Evolutionary conservation across 495 filamentous ascomycete species (phyloP).

Genomic region (Ascodesmis nigricans): DNA sequence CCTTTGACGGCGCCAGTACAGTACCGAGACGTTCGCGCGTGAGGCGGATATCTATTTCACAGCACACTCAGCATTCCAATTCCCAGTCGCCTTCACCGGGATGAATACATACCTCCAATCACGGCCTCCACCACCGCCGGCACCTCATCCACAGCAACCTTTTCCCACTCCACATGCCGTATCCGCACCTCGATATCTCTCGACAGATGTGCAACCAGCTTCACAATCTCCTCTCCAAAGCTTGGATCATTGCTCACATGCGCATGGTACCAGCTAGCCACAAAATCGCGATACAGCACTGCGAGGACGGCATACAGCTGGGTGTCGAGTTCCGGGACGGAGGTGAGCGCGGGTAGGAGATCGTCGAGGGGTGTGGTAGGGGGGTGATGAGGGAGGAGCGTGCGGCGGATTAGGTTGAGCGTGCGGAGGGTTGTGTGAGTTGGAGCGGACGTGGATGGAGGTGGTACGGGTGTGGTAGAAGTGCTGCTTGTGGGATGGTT

Average conservation of each 20-base stretch:
- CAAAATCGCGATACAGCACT: slow-evolving; percentile 60
- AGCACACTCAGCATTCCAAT: background rate
- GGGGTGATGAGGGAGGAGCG: slow-evolving; percentile 30
- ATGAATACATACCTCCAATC: slow-evolving; percentile 39
- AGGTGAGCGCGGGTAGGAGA: slow-evolving; percentile 72
- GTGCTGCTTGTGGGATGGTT: no score
- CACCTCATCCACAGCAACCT: slow-evolving; percentile 69
- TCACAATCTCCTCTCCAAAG: slow-evolving; percentile 67
- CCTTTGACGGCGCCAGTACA: slow-evolving; percentile 5
- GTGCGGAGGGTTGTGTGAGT: no score
- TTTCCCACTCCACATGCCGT: slow-evolving; percentile 58
- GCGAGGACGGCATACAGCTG: slow-evolving; percentile 83
- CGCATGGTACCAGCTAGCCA: slow-evolving; percentile 79
- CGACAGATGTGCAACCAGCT: slow-evolving; percentile 76
- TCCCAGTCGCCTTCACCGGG: background rate
- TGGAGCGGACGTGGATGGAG: no score
- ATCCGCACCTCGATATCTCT: slow-evolving; percentile 66
- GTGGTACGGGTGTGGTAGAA: no score
- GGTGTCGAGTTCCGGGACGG: slow-evolving; percentile 73
- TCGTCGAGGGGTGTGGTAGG: slow-evolving; percentile 44
- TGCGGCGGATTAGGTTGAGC: slow-evolving; percentile 37
- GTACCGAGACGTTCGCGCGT: slow-evolving; percentile 11
- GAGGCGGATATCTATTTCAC: slow-evolving; percentile 22
- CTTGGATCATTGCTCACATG: slow-evolving; percentile 75
- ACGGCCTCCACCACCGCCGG: slow-evolving; percentile 64